Conservation (phyloP, 768 basidiomycete species). For the Mycena vulgaris region DNA sequence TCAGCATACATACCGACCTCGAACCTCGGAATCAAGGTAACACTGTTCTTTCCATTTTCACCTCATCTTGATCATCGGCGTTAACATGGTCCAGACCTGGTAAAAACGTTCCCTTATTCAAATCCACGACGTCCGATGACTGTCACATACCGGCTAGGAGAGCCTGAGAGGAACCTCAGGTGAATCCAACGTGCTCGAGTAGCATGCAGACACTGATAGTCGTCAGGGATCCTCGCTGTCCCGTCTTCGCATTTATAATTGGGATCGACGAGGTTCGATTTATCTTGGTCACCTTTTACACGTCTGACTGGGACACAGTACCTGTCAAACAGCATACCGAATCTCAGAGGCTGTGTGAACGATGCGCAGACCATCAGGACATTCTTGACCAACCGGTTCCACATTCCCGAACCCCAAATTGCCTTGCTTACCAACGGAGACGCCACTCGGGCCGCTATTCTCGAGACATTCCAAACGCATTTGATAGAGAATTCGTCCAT, state of each 20-base stretch:
- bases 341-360: slow-evolving; percentile 33
- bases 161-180: slow-evolving; percentile 4
- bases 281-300: background rate
- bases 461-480: slow-evolving; percentile 19
- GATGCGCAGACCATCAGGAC: slow-evolving; percentile 26
- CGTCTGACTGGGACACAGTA: slow-evolving; percentile 23
- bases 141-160: slow-evolving; percentile 25
- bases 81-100: slow-evolving; percentile 18
- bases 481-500: slow-evolving; percentile 24
- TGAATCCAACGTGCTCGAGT: background rate
- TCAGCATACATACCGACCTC: slow-evolving; percentile 19
- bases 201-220: background rate
- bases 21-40: slow-evolving; percentile 34
- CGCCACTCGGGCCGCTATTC: slow-evolving; percentile 24
- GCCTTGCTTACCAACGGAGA: slow-evolving; percentile 18
- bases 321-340: slow-evolving; percentile 19
- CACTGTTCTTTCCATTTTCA: background rate
- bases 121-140: slow-evolving; percentile 16
- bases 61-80: background rate
- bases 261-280: slow-evolving; percentile 27
- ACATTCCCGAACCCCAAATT: slow-evolving; percentile 32
- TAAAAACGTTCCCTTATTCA: slow-evolving; percentile 18
- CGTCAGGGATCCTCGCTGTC: slow-evolving; percentile 9
- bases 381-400: slow-evolving; percentile 23
- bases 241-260: slow-evolving; percentile 30